Evolutionary conservation across 805 yeast species (phyloP).

Genomic region (Grigorovia transvaalensis): DNA sequence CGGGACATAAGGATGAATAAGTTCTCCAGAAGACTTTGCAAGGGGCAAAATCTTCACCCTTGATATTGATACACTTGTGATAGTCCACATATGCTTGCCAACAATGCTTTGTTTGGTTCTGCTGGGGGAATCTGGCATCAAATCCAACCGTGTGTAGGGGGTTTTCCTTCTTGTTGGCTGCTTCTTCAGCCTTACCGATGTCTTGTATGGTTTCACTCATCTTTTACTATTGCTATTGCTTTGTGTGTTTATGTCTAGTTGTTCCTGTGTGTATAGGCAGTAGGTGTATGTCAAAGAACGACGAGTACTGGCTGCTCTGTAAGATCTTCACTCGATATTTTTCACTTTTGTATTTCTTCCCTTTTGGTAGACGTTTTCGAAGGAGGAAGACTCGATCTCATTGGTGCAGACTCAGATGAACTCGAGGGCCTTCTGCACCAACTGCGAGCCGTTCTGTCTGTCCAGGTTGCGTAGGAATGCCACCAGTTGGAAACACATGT

Average conservation of each 20-base stretch:
- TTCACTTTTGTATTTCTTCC: not conserved
- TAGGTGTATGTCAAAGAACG: too few relatives aligned
- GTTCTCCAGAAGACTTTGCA: slow-evolving; percentile 92
- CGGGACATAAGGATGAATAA: slow-evolving; percentile 76
- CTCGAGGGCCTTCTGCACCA: slow-evolving; percentile 19
- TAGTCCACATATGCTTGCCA: slow-evolving; percentile 97
- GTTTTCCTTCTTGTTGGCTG: slow-evolving; percentile 26
- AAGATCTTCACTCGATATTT: not conserved
- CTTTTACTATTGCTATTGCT: too few relatives aligned
- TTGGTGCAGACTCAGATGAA: slow-evolving; percentile 8
- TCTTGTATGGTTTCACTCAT: slow-evolving; percentile 5
- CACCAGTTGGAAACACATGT: slow-evolving; percentile 27
- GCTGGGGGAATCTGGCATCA: slow-evolving; percentile 93
- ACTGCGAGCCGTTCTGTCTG: slow-evolving; percentile 16
- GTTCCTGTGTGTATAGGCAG: too few relatives aligned
- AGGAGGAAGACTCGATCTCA: not conserved
- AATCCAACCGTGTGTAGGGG: slow-evolving; percentile 59
- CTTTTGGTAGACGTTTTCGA: not conserved
- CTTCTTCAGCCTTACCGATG: not conserved
- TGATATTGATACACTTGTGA: slow-evolving; percentile 91
- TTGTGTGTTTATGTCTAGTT: too few relatives aligned
- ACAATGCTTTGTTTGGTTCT: slow-evolving; percentile 97
- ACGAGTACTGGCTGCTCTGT: too few relatives aligned
- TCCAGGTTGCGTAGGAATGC: slow-evolving; percentile 23
- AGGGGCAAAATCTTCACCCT: slow-evolving; percentile 98